Evolutionary conservation across 306 rosid species (phyloP).

Genomic region (Fragaria iinumae): DNA sequence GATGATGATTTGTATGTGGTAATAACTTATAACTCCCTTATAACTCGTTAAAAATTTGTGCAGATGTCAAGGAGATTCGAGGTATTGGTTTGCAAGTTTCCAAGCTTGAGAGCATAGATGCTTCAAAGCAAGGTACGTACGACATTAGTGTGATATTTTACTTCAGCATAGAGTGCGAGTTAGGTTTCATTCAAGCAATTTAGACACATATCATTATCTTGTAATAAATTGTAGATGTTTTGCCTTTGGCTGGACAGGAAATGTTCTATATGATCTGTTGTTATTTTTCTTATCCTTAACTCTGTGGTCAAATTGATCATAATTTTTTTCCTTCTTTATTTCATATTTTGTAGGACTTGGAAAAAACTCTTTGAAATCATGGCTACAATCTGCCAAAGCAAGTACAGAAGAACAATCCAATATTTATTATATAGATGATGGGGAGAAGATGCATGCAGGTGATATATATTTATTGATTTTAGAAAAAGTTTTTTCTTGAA

Average conservation of each 20-base stretch:
- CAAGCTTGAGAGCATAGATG: constrained; percentile 66
- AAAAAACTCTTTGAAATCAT: constrained; percentile 57
- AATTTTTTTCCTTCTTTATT: constrained; percentile 13
- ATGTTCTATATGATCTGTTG: constrained; percentile 8
- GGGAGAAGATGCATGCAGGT: constrained; percentile 32
- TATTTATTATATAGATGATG: constrained; percentile 4
- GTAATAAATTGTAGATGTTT: neutral
- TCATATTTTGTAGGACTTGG: constrained; percentile 37
- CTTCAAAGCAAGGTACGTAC: constrained; percentile 66
- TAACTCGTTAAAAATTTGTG: constrained; percentile 16
- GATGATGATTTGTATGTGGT: constrained; percentile 3
- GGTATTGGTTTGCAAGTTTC: constrained; percentile 95
- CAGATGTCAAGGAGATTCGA: constrained; percentile 91
- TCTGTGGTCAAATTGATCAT: constrained; percentile 23
- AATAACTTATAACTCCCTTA: neutral
- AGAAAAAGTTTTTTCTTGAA: neutral
- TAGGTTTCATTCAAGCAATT: constrained; percentile 4
- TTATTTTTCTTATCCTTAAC: constrained; percentile 20
- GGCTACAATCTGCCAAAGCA: constrained; percentile 65
- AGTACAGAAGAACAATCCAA: constrained; percentile 33
- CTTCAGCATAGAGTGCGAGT: neutral
- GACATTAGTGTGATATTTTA: neutral
- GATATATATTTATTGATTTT: neutral
- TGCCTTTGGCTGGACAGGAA: constrained; percentile 17
- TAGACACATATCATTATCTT: neutral